Conservation (phyloP, 2,329 filamentous ascomycete genomes). For the Bipolaris zeicola region DNA sequence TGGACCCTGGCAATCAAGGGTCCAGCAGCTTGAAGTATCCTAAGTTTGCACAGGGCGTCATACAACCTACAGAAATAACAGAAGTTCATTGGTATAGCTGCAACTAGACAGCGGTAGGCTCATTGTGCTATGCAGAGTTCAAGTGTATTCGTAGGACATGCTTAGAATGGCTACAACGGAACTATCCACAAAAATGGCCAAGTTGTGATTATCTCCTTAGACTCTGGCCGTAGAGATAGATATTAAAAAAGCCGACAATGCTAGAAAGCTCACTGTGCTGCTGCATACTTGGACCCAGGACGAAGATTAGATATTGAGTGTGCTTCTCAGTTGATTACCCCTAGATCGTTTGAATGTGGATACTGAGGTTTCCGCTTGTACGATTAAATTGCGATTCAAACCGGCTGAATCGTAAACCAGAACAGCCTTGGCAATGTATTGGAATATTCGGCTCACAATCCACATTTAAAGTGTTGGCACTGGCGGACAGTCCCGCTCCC, state of each 20-base stretch:
- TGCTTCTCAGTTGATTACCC: too few species aligned
- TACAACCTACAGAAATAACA: not conserved
- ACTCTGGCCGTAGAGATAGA: too few species aligned
- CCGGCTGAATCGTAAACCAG: not conserved
- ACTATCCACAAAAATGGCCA: not conserved
- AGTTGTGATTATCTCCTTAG: too few species aligned
- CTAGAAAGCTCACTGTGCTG: too few species aligned
- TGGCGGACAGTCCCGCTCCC: not conserved
- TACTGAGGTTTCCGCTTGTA: too few species aligned
- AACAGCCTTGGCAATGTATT: not conserved
- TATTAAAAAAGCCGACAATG: too few species aligned
- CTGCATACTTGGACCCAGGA: too few species aligned
- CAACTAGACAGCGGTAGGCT: not conserved
- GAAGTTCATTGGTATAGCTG: not conserved
- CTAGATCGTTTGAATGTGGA: too few species aligned
- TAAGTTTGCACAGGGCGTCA: not conserved
- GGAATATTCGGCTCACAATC: not conserved
- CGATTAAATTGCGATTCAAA: too few species aligned
- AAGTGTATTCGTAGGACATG: not conserved
- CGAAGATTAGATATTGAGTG: too few species aligned
- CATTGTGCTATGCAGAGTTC: not conserved
- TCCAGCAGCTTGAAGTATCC: not conserved
- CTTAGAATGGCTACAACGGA: not conserved
- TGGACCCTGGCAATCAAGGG: not conserved
- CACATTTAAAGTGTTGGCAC: not conserved